Evolutionary conservation across 1,284 basidiomycete genomes (phyloP), one percentile per base, ranked within the genome.

Genomic region (Filobasidium uniguttulatum): DNA sequence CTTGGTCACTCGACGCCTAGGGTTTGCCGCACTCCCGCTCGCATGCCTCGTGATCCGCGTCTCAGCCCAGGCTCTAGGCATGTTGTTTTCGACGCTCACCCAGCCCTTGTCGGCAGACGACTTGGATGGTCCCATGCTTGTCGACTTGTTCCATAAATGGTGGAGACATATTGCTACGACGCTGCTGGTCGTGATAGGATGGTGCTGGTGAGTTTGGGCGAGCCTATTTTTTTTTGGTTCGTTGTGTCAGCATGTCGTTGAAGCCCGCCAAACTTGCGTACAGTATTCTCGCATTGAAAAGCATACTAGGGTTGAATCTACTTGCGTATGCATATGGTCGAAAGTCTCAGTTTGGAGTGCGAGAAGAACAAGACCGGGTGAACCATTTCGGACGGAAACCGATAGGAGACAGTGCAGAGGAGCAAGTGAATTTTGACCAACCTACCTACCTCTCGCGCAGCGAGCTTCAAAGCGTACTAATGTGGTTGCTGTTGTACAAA

Each of bases 21-120:
- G 94, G 10, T 94, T 98, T 62, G 84, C 93, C 1, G 82, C 90
- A 0, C 74, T 98, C 17, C 94, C 94, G 0, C 76, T 98, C 1
- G 87, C 89, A 0, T 89, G 89, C 23, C 75, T 98, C 8, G 81
- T 84, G n/a, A 79, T 96, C 53, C 77, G 96, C 26, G 81, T 98
- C 29, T 80, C 82, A 29, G 77, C 81, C 5, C 93, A 97, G 63
- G 86, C 85, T 4, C 57, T 75, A 29, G 71, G 72, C 30, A 77
- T 77, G 73, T 67, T 90, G 37, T 76, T 73, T 19, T 43, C 40
- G 7, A 43, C 15, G 26, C 25, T 26, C 10, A 26, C 40, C 14
- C 40, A 12, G 3, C 9, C 22, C 6, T 23, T 43, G 9, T 5
- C 29, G 3, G 40, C 12, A 26, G 26, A 29, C 22, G 40, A 23